These are phyloP conservation scores for Candida alai DNA, from an alignment of 805 yeast genomes.

Conservation along the genomic window DNA sequence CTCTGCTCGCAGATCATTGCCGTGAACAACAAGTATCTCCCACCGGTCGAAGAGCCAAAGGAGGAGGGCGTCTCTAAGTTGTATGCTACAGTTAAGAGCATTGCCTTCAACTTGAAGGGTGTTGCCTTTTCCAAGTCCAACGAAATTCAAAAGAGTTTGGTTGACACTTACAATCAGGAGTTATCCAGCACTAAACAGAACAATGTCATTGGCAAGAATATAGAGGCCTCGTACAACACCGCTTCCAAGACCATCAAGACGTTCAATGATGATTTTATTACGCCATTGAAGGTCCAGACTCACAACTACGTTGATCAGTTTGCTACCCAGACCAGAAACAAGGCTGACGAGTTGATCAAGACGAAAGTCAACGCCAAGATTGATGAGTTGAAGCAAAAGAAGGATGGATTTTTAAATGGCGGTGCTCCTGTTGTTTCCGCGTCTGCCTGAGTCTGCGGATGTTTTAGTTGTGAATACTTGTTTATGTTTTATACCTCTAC, in stretches of 20 bases:
- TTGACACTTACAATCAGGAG: constrained; percentile 33
- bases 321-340: constrained; percentile 29
- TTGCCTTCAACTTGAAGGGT: constrained; percentile 17
- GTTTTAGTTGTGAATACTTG: too few relatives aligned
- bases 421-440: constrained; percentile 18
- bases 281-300: constrained; percentile 38
- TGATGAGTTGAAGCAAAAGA: constrained; percentile 10
- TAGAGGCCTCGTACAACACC: constrained; percentile 33
- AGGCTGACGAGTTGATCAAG: constrained; percentile 28
- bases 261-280: constrained; percentile 33
- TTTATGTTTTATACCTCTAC: too few relatives aligned
- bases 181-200: constrained; percentile 21
- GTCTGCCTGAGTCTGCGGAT: constrained; percentile 18
- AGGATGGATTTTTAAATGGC: constrained; percentile 12
- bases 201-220: constrained; percentile 28
- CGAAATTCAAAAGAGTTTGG: constrained; percentile 21
- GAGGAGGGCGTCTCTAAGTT: constrained; percentile 14
- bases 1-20: constrained; percentile 7
- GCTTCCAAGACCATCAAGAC: constrained; percentile 28
- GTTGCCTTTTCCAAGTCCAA: constrained; percentile 12
- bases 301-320: constrained; percentile 35
- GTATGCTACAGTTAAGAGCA: constrained; percentile 16
- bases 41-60: constrained; percentile 7
- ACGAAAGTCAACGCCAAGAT: constrained; percentile 12
- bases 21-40: constrained; percentile 8